phyloP scores from a whole-genome alignment of 768 basidiomycete genomes.

The Suillus placidus region DNA sequence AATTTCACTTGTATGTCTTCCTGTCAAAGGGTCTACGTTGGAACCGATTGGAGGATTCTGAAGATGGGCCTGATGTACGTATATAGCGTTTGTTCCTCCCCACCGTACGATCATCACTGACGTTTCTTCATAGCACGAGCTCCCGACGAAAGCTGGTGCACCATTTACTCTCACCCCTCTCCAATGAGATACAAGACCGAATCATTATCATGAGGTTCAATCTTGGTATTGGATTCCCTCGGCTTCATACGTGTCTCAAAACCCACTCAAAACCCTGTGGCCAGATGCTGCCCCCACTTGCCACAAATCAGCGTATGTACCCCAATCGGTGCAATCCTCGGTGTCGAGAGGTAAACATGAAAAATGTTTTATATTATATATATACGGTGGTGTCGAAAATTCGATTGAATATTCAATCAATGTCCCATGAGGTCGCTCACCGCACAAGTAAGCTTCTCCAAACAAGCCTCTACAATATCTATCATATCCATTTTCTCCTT shows the following conservation, averaged over 20 bases:
- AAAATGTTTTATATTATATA: background rate
- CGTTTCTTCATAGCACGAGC: background rate
- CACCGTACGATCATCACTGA: background rate
- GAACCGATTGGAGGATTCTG: background rate
- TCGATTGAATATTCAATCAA: background rate
- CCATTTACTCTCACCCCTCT: background rate
- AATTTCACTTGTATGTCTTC: background rate
- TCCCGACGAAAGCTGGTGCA: background rate
- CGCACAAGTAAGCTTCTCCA: constrained; percentile 42
- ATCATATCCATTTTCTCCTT: constrained; percentile 63
- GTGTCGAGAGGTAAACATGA: background rate
- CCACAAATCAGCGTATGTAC: background rate
- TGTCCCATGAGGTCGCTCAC: background rate
- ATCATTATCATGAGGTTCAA: background rate
- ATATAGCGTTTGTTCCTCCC: background rate
- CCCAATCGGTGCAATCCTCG: no score
- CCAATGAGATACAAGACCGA: background rate
- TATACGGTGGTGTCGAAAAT: background rate
- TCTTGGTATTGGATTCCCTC: background rate
- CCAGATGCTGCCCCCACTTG: constrained; percentile 14
- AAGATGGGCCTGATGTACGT: background rate
- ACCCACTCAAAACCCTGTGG: constrained; percentile 9
- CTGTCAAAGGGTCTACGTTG: background rate
- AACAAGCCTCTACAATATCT: constrained; percentile 60
- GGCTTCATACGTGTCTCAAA: background rate